phyloP scores from a whole-genome alignment of 2,329 filamentous ascomycete species.

The Sarocladium strictum region DNA sequence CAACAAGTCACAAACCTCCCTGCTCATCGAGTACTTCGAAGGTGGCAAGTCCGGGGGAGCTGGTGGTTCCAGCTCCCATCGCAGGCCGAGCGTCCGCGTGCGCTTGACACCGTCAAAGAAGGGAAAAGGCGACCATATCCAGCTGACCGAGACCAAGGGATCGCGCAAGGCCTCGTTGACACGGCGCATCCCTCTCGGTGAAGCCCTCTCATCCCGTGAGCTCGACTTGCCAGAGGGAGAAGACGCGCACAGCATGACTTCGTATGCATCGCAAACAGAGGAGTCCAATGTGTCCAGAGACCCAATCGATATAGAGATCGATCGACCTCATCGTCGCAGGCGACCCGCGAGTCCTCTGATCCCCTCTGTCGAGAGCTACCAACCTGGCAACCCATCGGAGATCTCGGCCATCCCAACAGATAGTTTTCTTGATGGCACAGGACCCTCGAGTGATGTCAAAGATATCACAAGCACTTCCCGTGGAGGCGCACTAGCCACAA shows the following conservation, averaged over 20 bases:
- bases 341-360: slow-evolving; percentile 64
- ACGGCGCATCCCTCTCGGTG: slow-evolving; percentile 46
- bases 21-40: slow-evolving; percentile 94
- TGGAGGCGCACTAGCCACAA: slow-evolving; percentile 30
- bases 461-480: slow-evolving; percentile 38
- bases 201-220: slow-evolving; percentile 31
- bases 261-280: slow-evolving; percentile 72
- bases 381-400: slow-evolving; percentile 65
- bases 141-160: slow-evolving; percentile 77
- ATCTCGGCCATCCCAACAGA: slow-evolving; percentile 70
- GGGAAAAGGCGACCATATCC: slow-evolving; percentile 67
- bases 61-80: slow-evolving; percentile 49
- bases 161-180: slow-evolving; percentile 59
- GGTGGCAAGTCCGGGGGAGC: slow-evolving; percentile 54
- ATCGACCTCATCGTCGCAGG: slow-evolving; percentile 52
- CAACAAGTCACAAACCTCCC: slow-evolving; percentile 73
- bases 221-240: slow-evolving; percentile 43
- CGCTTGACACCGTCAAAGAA: slow-evolving; percentile 74
- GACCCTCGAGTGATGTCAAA: slow-evolving; percentile 33
- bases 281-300: slow-evolving; percentile 71
- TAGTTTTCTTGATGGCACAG: slow-evolving; percentile 54
- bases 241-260: slow-evolving; percentile 63
- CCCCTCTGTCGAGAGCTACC: slow-evolving; percentile 52
- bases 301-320: slow-evolving; percentile 86
- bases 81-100: slow-evolving; percentile 75